Percentiles rank a stretch among this genome's conserved stretches.
phyloP scores from a whole-genome alignment of 352 stramenopile species.

The Phytophthora sp. region DNA sequence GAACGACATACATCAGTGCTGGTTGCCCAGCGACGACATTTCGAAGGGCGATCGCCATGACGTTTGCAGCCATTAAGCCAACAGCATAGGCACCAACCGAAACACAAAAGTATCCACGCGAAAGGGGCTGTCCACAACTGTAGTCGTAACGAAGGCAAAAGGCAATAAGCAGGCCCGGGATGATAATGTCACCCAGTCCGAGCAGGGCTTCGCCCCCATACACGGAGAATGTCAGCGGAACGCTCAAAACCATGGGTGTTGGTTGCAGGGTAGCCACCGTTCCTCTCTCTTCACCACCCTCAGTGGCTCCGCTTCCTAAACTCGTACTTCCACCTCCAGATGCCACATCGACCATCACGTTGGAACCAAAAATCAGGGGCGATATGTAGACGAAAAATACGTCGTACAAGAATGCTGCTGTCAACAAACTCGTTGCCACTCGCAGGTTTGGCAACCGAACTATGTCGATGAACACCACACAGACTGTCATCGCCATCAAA shows the following conservation, averaged over 20 bases:
- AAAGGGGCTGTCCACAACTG: conserved; percentile 56
- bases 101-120: conserved; percentile 79
- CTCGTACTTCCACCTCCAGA: conserved; percentile 56
- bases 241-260: conserved; percentile 77
- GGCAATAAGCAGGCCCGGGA: conserved; percentile 91
- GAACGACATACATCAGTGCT: conserved; percentile 96
- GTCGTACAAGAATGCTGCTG: conserved; percentile 92
- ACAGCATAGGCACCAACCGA: conserved; percentile 83
- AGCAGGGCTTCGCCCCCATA: conserved; percentile 91
- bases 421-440: conserved; percentile 85
- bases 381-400: conserved; percentile 96
- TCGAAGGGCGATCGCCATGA: conserved; percentile 91
- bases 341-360: conserved; percentile 93
- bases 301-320: conserved; percentile 5
- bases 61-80: conserved; percentile 92
- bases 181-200: conserved; percentile 94
- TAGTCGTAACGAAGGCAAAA: conserved; percentile 94
- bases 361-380: conserved; percentile 79
- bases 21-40: conserved; percentile 90
- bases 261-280: conserved; percentile 8
- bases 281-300: conserved; percentile 14
- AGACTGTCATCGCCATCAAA: conserved; percentile 88
- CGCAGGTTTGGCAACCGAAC: conserved; percentile 81
- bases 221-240: conserved; percentile 91
- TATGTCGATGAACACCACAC: conserved; percentile 87